These are phyloP conservation scores for Epipyxis sp. DNA, from an alignment of 108 stramenopile species.

Conservation along the genomic window DNA sequence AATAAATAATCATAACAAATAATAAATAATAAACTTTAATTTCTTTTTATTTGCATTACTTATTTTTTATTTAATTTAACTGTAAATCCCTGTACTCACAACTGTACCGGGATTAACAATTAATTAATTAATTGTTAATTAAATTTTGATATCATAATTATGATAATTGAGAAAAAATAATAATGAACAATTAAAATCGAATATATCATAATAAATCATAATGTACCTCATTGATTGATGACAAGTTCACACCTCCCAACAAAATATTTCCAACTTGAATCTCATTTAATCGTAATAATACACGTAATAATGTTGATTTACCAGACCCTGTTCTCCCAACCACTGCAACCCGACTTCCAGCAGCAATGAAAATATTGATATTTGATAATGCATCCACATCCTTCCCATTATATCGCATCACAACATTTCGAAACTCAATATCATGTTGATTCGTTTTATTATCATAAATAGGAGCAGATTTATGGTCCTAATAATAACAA, in stretches of 20 bases:
- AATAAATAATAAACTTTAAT: no score
- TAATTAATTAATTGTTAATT: not conserved
- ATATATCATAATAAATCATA: not conserved
- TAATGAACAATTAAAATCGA: not conserved
- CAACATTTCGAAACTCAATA: not conserved
- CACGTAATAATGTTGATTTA: constrained; percentile 25
- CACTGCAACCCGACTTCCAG: constrained; percentile 18
- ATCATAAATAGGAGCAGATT: not conserved
- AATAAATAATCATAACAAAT: no score
- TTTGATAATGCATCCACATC: not conserved
- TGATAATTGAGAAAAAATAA: no score
- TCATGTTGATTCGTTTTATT: not conserved
- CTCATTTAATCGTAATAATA: not conserved
- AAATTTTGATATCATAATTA: no score
- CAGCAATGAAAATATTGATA: not conserved
- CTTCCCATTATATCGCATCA: not conserved
- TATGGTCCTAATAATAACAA: no score
- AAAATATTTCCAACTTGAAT: not conserved
- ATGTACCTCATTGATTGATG: not conserved
- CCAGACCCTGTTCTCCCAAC: constrained; percentile 27
- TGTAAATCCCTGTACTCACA: no score
- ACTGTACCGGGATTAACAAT: not conserved
- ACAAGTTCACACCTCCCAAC: not conserved
- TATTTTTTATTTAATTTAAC: no score
- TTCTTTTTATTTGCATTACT: no score